Percentiles rank a stretch among this genome's conserved stretches.
Conservation (phyloP, 495 filamentous ascomycete genomes). For the Corynascus novoguineensis region DNA sequence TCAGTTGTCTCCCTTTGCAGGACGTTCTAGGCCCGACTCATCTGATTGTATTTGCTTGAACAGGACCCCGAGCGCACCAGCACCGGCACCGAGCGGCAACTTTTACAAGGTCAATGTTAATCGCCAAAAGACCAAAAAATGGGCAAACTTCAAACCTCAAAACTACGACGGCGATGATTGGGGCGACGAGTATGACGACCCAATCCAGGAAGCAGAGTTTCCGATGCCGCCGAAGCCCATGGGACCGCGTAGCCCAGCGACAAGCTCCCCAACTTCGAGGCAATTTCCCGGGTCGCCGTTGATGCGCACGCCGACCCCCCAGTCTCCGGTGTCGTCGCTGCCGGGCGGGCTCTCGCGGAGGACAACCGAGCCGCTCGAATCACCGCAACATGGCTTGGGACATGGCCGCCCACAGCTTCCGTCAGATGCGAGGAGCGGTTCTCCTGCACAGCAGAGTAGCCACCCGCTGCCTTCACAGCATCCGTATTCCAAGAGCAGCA, state of each 20-base stretch:
- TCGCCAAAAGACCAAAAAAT: conserved; percentile 87
- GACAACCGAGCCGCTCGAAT: conserved; percentile 10
- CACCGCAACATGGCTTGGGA: background rate
- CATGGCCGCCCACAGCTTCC: background rate
- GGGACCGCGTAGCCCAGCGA: conserved; percentile 22
- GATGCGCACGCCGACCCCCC: conserved; percentile 22
- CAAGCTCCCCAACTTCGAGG: conserved; percentile 9
- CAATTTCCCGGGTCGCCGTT: conserved; percentile 14
- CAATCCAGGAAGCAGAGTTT: conserved; percentile 40
- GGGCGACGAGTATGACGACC: conserved; percentile 74
- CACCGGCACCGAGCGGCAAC: conserved; percentile 22
- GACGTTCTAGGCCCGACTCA: background rate
- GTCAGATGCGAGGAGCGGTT: conserved; percentile 12
- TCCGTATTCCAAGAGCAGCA: conserved; percentile 57
- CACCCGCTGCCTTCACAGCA: conserved; percentile 35
- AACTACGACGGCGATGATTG: conserved; percentile 94
- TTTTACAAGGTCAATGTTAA: conserved; percentile 70
- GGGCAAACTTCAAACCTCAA: conserved; percentile 83
- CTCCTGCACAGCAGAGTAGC: conserved; percentile 21
- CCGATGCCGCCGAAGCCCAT: conserved; percentile 31
- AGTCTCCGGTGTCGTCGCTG: background rate
- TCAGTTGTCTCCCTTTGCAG: conserved; percentile 6
- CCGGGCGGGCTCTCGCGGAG: conserved; percentile 11
- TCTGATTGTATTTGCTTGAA: background rate
- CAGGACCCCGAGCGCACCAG: conserved; percentile 31